Percentiles rank a stretch among this genome's conserved stretches.
Conservation (phyloP, 2,329 filamentous ascomycete genomes). For the Epichloe sibirici region DNA sequence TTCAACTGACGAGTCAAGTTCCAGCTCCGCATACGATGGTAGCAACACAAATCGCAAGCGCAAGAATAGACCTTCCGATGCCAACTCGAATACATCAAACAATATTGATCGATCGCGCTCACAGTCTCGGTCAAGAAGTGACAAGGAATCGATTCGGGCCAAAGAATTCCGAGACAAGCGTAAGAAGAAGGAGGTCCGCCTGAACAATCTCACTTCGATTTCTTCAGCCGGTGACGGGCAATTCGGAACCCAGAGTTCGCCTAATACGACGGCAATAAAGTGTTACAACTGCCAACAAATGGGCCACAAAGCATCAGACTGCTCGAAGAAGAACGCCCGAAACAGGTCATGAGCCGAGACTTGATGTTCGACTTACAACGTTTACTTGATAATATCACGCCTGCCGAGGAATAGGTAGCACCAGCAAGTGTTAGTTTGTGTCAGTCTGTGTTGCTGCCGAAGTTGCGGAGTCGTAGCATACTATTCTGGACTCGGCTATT, state of each 20-base stretch:
- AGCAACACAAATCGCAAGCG: conserved; percentile 13
- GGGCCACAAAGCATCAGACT: conserved; percentile 48
- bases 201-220: conserved; percentile 51
- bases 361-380: not conserved
- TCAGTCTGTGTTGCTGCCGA: not conserved
- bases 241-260: conserved; percentile 7
- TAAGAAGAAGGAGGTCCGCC: conserved; percentile 53
- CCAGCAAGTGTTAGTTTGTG: not conserved
- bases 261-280: conserved; percentile 18
- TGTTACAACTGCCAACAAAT: conserved; percentile 51
- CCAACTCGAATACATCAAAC: conserved; percentile 10
- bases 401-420: not conserved
- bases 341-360: not conserved
- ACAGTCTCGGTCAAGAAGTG: conserved; percentile 18
- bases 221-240: conserved; percentile 28
- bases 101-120: conserved; percentile 20
- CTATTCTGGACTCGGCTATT: not conserved
- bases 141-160: conserved; percentile 18
- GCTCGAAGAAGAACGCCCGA: conserved; percentile 25
- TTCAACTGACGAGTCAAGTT: conserved; percentile 14
- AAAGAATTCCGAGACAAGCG: conserved; percentile 45
- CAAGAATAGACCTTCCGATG: conserved; percentile 16
- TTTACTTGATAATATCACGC: not conserved
- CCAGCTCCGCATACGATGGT: conserved; percentile 11
- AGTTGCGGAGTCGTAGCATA: not conserved